These are phyloP conservation scores for Triticum dicoccoides DNA, from an alignment of 176 grass and related monocot genomes.

Conservation along the genomic window DNA sequence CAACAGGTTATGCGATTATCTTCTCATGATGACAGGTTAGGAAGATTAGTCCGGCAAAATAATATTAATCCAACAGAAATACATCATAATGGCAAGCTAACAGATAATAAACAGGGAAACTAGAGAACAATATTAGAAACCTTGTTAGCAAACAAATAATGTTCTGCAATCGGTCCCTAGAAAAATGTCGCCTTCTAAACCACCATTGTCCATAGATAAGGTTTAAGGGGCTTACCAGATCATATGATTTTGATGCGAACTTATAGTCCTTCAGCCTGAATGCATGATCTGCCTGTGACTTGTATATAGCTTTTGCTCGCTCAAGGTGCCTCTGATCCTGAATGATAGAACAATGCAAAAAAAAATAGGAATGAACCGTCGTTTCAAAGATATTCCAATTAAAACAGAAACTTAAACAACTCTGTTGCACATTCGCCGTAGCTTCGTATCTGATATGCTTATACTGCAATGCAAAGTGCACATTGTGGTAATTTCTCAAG, in stretches of 20 bases:
- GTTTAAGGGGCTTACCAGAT: neutral
- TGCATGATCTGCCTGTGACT: neutral
- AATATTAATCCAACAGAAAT: no score
- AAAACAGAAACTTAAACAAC: neutral
- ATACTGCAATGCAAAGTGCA: no score
- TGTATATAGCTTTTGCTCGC: neutral
- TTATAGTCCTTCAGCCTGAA: constrained; percentile 9
- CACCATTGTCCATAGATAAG: neutral
- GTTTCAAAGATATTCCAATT: neutral
- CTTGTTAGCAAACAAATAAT: no score
- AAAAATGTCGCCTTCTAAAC: no score
- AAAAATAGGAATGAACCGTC: neutral
- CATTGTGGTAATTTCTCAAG: no score
- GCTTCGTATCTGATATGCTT: neutral
- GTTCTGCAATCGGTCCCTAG: neutral
- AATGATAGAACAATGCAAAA: neutral
- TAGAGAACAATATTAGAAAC: no score
- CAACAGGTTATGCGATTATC: neutral
- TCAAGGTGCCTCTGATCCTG: neutral
- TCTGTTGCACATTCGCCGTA: neutral
- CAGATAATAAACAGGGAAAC: no score
- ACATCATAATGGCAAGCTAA: no score
- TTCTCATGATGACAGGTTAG: no score
- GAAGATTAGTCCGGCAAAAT: no score
- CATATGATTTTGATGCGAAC: neutral